Evolutionary conservation across 78 protist genomes (phyloP).

Genomic region (Dictyostelium citrinum): DNA sequence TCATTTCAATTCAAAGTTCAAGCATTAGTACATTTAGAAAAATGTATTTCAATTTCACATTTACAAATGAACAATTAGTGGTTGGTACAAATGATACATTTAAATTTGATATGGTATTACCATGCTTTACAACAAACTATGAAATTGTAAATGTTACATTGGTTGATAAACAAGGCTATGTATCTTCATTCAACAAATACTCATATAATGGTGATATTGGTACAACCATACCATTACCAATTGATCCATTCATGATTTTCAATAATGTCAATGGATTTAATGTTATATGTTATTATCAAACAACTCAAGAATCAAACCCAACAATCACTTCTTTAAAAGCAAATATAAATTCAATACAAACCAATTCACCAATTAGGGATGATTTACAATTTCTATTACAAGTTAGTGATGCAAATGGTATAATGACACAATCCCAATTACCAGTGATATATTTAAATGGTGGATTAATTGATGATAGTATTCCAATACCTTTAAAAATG

Average conservation of each 20-base stretch:
- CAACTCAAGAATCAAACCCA: neutral
- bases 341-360: neutral
- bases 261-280: neutral
- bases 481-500: neutral
- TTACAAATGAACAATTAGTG: neutral
- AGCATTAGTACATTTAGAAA: neutral
- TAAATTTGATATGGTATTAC: neutral
- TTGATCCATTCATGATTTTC: neutral
- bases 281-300: neutral
- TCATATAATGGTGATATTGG: neutral
- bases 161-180: neutral
- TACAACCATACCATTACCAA: neutral
- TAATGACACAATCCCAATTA: neutral
- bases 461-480: neutral
- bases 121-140: neutral
- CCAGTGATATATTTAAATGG: neutral
- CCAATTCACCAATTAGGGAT: neutral
- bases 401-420: neutral
- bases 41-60: neutral
- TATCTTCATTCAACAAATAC: neutral
- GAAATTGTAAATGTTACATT: neutral
- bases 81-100: neutral
- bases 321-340: neutral
- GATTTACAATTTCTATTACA: neutral
- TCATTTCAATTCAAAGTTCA: neutral